phyloP scores from a whole-genome alignment of 2,329 filamentous ascomycete species.

The Keithomyces neogunnii region DNA sequence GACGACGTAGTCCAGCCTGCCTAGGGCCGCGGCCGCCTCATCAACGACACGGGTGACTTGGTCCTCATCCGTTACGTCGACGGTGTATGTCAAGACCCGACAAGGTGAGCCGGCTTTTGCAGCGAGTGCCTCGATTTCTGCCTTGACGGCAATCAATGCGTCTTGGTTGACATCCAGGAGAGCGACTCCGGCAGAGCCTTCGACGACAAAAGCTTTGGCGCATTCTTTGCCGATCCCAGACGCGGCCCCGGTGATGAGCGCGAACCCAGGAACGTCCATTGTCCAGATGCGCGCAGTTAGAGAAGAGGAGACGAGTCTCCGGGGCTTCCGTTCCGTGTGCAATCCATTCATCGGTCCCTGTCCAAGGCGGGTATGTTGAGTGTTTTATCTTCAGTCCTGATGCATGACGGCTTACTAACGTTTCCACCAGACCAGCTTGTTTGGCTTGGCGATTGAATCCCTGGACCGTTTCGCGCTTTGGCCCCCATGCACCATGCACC shows the following conservation, averaged over 20 bases:
- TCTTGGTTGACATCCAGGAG: conserved; percentile 18
- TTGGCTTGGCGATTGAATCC: too few relatives aligned
- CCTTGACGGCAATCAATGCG: conserved; percentile 10
- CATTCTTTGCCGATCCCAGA: conserved; percentile 24
- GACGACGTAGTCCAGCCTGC: conserved; percentile 31
- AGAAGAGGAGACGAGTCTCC: too few relatives aligned
- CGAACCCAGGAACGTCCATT: conserved; percentile 22
- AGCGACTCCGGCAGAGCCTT: conserved; percentile 19
- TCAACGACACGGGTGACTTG: conserved; percentile 13
- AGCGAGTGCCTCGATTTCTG: conserved; percentile 12
- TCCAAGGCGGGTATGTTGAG: too few relatives aligned
- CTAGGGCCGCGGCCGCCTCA: conserved; percentile 20
- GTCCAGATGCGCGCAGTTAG: background rate
- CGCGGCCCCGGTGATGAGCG: conserved; percentile 21
- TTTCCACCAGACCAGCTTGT: too few relatives aligned
- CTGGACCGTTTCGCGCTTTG: too few relatives aligned
- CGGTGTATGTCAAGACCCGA: conserved; percentile 2
- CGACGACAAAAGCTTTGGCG: conserved; percentile 17
- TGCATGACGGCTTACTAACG: too few relatives aligned
- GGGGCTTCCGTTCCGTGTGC: too few relatives aligned
- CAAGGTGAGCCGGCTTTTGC: background rate
- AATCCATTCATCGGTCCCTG: too few relatives aligned
- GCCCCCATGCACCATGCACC: too few relatives aligned
- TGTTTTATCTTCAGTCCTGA: too few relatives aligned
- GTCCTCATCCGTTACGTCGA: conserved; percentile 23